Evolutionary conservation across 75 land plant species (phyloP).

Genomic region (Cunninghamia lanceolata): DNA sequence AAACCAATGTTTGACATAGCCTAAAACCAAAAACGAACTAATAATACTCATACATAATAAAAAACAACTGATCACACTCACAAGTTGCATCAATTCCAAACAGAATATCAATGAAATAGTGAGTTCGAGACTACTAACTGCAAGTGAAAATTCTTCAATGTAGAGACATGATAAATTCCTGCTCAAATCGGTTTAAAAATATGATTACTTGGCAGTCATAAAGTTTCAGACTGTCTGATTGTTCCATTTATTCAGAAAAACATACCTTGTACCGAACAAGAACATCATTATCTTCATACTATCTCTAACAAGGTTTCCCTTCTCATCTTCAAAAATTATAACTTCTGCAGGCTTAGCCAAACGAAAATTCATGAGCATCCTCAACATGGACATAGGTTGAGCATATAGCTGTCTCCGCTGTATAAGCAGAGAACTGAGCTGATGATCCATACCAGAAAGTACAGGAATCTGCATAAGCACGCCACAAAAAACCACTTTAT

Average conservation of each 20-base stretch:
- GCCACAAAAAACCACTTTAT: neutral
- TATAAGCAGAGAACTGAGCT: conserved; percentile 52
- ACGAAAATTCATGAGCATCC: conserved; percentile 92
- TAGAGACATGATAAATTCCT: neutral
- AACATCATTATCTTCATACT: conserved; percentile 99
- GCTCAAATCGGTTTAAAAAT: no score
- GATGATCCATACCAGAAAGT: conserved; percentile 73
- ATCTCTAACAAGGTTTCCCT: conserved; percentile 99
- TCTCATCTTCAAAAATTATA: conserved; percentile 98
- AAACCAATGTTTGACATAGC: neutral
- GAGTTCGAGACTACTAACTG: neutral
- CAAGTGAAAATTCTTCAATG: neutral
- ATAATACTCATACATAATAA: neutral
- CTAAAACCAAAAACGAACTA: neutral
- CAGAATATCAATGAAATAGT: neutral
- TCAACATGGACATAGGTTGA: conserved; percentile 79
- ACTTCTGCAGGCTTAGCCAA: conserved; percentile 99
- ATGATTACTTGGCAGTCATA: neutral
- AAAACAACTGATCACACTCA: neutral
- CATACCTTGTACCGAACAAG: conserved; percentile 96
- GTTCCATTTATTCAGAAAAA: neutral
- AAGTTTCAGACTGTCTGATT: neutral
- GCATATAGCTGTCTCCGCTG: conserved; percentile 83
- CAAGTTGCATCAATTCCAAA: neutral
- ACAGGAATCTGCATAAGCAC: conserved; percentile 35